Base-by-base conservation (phyloP, 192 early-diverging fungal species). In the Coemansia sp. region DNA sequence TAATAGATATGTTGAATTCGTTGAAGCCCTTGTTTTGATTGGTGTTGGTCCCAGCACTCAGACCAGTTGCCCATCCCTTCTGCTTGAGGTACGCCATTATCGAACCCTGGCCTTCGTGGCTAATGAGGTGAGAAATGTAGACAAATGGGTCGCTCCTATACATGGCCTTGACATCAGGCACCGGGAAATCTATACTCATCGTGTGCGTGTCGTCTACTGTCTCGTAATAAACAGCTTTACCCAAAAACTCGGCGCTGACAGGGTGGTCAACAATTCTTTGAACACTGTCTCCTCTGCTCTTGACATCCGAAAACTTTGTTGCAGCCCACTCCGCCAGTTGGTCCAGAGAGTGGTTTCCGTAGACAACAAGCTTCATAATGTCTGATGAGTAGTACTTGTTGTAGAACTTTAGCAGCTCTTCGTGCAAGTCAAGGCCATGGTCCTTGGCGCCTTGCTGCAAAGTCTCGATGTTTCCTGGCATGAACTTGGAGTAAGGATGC, bases 321-420 rank as follows among this genome's bases (percentile, higher is more conserved):
- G 93, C 92, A 0, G 90, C 90, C 95, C 92, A 93, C 46, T 90
- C 79, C 6, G 86, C 79, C 63, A 97, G 82, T 71, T 89, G 72
- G 68, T 96, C 92, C 15, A 77, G 52, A 2, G 93, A 81, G 78
- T 97, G 93, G 76, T 90, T 88, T 51, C 95, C 96, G 12, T 94
- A 68, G 38, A 99, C 84, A n/a, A 91, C 89, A 8, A 97, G 85
- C 79, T 93, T 95, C 96, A 97, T 98, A 34, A 97, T 74, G 46
- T 97, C 96, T 6, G 94, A 89, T 22, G 94, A 96, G 78, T 99
- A 99, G 71, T 94, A 93, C 63, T 85, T 86, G 4, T 87, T 78
- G 73, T 95, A 91, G 63, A 97, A 96, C 61, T 92, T 90, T 36
- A 94, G 72, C 41, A 98, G 77, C 57, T 93, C 89, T 9, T 91